Evolutionary conservation across 169 alveolate species (phyloP).

Genomic region (Cryptosporidium ubiquitum): DNA sequence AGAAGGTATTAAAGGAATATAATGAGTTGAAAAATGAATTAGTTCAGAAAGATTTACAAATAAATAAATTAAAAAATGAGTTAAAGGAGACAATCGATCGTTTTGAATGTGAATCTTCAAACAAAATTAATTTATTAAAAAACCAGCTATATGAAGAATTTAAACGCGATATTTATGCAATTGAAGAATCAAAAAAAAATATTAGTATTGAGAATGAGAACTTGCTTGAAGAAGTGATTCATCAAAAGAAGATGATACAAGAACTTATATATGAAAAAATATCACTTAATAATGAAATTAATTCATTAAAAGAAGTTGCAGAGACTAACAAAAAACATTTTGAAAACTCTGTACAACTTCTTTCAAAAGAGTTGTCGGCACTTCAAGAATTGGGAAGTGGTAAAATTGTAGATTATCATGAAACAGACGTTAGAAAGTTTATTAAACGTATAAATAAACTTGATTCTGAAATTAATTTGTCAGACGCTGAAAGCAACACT

Average conservation of each 20-base stretch:
- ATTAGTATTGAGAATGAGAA: constrained; percentile 33
- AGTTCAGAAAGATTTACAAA: neutral
- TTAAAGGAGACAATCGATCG: neutral
- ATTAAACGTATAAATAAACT: neutral
- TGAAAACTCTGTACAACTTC: constrained; percentile 13
- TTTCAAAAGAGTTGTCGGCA: constrained; percentile 10
- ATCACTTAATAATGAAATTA: constrained; percentile 20
- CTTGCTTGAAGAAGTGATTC: constrained; percentile 31
- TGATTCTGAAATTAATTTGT: neutral
- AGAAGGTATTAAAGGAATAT: constrained; percentile 16
- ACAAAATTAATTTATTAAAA: neutral
- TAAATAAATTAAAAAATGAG: neutral
- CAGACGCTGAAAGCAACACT: neutral
- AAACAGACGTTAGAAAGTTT: neutral
- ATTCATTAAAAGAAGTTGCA: constrained; percentile 13
- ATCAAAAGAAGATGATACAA: constrained; percentile 61
- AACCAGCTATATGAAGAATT: neutral
- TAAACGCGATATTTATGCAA: neutral
- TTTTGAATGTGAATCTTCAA: neutral
- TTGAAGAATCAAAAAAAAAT: constrained; percentile 14
- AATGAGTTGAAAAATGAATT: constrained; percentile 13
- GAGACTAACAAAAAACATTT: constrained; percentile 32
- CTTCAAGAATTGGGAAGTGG: constrained; percentile 35
- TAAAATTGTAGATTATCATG: neutral
- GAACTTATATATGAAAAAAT: constrained; percentile 57